These are phyloP conservation scores for Wickerhamiella brachini DNA, from an alignment of 805 yeast genomes.

Conservation along the genomic window DNA sequence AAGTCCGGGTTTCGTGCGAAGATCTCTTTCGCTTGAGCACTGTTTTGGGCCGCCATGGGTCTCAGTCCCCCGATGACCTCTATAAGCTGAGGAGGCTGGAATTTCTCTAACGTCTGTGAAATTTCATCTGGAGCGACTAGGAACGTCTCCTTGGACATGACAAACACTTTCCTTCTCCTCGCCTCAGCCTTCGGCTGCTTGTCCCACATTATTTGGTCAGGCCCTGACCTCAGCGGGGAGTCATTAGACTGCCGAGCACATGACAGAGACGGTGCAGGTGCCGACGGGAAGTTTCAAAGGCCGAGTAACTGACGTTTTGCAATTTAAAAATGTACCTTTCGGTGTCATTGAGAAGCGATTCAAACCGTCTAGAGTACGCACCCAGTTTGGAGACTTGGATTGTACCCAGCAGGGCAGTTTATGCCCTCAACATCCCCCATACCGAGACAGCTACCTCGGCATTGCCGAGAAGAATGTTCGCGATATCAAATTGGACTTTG, in stretches of 20 bases:
- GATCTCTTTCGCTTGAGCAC: constrained; percentile 44
- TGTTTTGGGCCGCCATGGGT: constrained; percentile 42
- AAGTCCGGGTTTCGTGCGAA: constrained; percentile 61
- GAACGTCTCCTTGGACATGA: not conserved
- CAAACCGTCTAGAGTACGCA: constrained; percentile 3
- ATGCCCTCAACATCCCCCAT: constrained; percentile 14
- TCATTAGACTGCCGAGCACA: not conserved
- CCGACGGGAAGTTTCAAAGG: constrained; percentile 11
- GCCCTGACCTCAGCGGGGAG: not conserved
- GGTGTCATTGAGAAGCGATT: constrained; percentile 9
- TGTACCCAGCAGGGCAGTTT: constrained; percentile 14
- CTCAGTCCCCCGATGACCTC: constrained; percentile 43
- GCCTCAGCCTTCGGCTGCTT: too few relatives aligned
- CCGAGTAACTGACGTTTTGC: constrained; percentile 2
- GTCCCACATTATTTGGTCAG: too few relatives aligned
- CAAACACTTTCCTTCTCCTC: too few relatives aligned
- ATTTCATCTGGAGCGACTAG: constrained; percentile 26
- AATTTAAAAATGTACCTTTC: constrained; percentile 11
- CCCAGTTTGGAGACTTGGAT: constrained; percentile 1
- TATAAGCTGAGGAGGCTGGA: constrained; percentile 36
- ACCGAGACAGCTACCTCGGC: constrained; percentile 12
- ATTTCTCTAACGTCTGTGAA: constrained; percentile 34
- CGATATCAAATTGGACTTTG: constrained; percentile 13
- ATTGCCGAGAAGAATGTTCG: constrained; percentile 8
- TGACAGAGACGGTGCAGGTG: not conserved